Conservation (phyloP, 2,329 filamentous ascomycete genomes). For the Bipolaris bicolor region DNA sequence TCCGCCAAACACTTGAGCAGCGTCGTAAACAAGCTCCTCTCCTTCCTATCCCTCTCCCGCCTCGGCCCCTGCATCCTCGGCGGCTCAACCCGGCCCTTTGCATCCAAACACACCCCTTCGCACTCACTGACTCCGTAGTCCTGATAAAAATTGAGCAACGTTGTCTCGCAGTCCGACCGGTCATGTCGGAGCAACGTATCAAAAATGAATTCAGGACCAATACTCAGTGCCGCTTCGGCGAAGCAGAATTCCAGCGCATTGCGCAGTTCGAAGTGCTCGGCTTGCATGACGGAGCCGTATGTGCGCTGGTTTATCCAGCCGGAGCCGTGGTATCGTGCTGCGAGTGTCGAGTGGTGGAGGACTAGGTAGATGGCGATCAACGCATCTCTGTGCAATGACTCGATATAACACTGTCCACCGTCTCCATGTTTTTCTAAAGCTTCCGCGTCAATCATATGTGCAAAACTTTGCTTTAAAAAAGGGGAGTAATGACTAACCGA, state of each 20-base stretch:
- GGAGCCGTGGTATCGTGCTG: slow-evolving; percentile 41
- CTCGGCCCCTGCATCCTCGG: slow-evolving; percentile 39
- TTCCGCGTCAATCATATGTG: slow-evolving; percentile 4
- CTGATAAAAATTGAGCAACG: slow-evolving; percentile 39
- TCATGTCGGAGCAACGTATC: slow-evolving; percentile 27
- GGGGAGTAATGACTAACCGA: slow-evolving; percentile 19
- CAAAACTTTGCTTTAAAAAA: too few relatives aligned
- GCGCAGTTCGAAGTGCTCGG: slow-evolving; percentile 35
- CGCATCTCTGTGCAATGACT: slow-evolving; percentile 31
- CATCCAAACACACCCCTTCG: slow-evolving; percentile 28
- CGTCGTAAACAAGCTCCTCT: slow-evolving; percentile 30
- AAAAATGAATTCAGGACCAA: slow-evolving; percentile 35
- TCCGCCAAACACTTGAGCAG: slow-evolving; percentile 37
- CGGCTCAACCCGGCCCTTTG: slow-evolving; percentile 31
- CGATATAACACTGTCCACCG: slow-evolving; percentile 29
- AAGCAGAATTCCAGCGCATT: slow-evolving; percentile 41
- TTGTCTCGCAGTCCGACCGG: slow-evolving; percentile 20
- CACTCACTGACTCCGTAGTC: slow-evolving; percentile 36
- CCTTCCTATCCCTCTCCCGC: slow-evolving; percentile 11
- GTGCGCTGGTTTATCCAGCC: slow-evolving; percentile 41
- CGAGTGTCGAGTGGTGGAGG: slow-evolving; percentile 34
- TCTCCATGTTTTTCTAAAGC: slow-evolving; percentile 18
- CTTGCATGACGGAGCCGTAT: slow-evolving; percentile 40
- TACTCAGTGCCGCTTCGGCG: slow-evolving; percentile 32
- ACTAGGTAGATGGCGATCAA: slow-evolving; percentile 38